These are phyloP conservation scores for Erythrophleum ivorense DNA, from an alignment of 331 rosid species.

Conservation along the genomic window DNA sequence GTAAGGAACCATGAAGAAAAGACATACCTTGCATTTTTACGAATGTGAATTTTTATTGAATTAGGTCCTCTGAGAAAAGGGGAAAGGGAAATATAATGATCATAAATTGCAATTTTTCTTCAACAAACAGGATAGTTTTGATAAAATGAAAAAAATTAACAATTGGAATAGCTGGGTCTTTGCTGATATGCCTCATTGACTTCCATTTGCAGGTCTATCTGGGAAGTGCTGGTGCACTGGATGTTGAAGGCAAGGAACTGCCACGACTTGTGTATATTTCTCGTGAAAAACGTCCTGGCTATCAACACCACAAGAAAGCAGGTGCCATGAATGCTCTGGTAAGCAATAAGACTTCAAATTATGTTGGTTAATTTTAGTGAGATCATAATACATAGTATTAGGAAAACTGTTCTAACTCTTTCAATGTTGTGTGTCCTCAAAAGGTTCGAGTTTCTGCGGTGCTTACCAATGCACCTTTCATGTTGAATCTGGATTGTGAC, in stretches of 20 bases:
- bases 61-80: background rate
- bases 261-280: conserved; percentile 93
- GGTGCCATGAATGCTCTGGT: conserved; percentile 99
- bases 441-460: conserved; percentile 99
- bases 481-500: conserved; percentile 98
- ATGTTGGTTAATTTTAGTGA: background rate
- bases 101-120: background rate
- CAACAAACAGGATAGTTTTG: conserved; percentile 2
- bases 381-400: conserved; percentile 4
- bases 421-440: conserved; percentile 29
- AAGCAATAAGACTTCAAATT: conserved; percentile 38
- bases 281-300: conserved; percentile 97
- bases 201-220: conserved; percentile 73
- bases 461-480: conserved; percentile 96
- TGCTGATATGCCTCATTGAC: conserved; percentile 28
- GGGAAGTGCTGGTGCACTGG: conserved; percentile 96
- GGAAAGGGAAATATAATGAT: conserved; percentile 11
- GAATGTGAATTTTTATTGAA: conserved; percentile 20
- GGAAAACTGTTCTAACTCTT: conserved; percentile 31
- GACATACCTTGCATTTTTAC: conserved; percentile 28
- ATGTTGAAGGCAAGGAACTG: conserved; percentile 89
- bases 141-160: background rate
- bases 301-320: conserved; percentile 96
- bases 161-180: background rate
- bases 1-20: background rate